Evolutionary conservation across 2,329 filamentous ascomycete species (phyloP).

Genomic region (Elsinoe fawcettii): DNA sequence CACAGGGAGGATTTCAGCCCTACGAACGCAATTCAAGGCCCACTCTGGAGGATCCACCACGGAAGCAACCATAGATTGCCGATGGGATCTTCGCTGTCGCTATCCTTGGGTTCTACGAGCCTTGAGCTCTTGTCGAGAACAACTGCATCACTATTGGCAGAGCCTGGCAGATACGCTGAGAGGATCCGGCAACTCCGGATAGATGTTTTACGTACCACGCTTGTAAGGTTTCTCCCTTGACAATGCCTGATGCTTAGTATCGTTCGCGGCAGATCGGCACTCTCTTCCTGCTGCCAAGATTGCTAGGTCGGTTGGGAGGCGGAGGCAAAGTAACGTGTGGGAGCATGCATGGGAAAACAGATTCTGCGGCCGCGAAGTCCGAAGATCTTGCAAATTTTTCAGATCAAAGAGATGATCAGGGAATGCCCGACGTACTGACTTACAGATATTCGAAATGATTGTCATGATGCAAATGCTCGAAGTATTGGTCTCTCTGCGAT

Average conservation of each 20-base stretch:
- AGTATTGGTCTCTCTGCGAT: too few relatives aligned
- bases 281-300: not conserved
- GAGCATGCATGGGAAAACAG: not conserved
- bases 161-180: too few relatives aligned
- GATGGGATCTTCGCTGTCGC: not conserved
- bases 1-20: constrained; percentile 5
- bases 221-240: not conserved
- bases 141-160: too few relatives aligned
- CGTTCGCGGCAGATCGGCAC: constrained; percentile 3
- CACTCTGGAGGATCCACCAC: not conserved
- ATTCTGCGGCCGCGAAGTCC: not conserved
- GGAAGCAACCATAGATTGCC: constrained; percentile 6
- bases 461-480: too few relatives aligned
- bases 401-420: too few relatives aligned
- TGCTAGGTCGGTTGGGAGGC: not conserved
- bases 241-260: not conserved
- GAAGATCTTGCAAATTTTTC: not conserved
- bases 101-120: not conserved
- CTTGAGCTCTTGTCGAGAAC: not conserved
- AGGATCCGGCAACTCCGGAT: too few relatives aligned
- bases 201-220: not conserved
- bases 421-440: too few relatives aligned
- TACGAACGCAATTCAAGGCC: constrained; percentile 2
- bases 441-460: too few relatives aligned
- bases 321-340: not conserved